phyloP scores from a whole-genome alignment of 352 stramenopile genomes.

The Phytophthora boehmeriae region DNA sequence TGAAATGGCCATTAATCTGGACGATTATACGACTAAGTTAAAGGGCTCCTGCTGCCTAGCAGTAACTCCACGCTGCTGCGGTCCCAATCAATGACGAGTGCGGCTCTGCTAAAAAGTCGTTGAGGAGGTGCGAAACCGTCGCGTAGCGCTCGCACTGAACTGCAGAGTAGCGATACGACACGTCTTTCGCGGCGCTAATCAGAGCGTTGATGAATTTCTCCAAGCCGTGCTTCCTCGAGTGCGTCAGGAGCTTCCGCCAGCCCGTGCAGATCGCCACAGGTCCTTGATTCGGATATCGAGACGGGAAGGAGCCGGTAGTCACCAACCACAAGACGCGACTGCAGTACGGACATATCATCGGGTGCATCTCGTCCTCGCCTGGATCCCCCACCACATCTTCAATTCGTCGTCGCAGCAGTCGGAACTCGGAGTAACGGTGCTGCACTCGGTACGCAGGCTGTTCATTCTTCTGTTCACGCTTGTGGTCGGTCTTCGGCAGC shows the following conservation, averaged over 20 bases:
- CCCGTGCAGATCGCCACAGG: constrained; percentile 27
- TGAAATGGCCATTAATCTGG: too few species aligned
- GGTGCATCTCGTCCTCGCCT: constrained; percentile 32
- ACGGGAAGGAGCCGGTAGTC: constrained; percentile 47
- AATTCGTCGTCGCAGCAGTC: constrained; percentile 42
- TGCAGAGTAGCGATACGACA: constrained; percentile 47
- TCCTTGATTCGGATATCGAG: constrained; percentile 35
- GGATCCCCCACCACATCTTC: constrained; percentile 18
- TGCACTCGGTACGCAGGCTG: constrained; percentile 42
- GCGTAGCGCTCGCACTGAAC: constrained; percentile 52
- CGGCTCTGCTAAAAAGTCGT: constrained; percentile 52
- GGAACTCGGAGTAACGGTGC: constrained; percentile 64
- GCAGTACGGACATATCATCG: constrained; percentile 60
- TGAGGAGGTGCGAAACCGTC: constrained; percentile 49
- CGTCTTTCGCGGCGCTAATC: constrained; percentile 41
- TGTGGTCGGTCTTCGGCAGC: constrained; percentile 31
- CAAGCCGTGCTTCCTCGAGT: constrained; percentile 35
- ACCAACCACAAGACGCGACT: constrained; percentile 47
- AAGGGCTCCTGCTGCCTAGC: not conserved
- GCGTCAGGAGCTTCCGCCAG: constrained; percentile 24
- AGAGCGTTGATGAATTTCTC: constrained; percentile 47
- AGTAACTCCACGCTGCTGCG: constrained; percentile 10
- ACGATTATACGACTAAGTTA: too few species aligned
- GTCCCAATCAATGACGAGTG: constrained; percentile 6
- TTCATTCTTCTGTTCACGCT: constrained; percentile 7